Conservation (phyloP, 768 basidiomycete genomes). For the Gymnopilus junonius region DNA sequence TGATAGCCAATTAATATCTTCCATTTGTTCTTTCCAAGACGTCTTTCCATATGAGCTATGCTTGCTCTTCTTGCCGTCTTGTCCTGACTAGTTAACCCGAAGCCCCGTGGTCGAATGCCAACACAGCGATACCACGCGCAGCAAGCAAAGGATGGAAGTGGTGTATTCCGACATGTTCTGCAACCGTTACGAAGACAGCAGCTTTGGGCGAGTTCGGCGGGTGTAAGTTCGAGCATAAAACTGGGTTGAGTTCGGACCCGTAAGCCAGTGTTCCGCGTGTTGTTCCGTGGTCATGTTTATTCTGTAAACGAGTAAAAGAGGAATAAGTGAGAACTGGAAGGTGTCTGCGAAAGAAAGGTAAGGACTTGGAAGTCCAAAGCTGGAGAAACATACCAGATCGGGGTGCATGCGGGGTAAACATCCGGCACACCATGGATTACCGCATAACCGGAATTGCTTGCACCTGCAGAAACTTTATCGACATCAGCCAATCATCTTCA, state of each 20-base stretch:
- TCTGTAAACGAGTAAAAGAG: neutral
- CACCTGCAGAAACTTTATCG: too few species aligned
- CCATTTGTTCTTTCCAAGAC: conserved; percentile 61
- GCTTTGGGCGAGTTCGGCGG: conserved; percentile 52
- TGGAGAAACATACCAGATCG: conserved; percentile 5
- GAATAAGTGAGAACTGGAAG: neutral
- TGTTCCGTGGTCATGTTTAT: conserved; percentile 25
- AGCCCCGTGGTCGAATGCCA: conserved; percentile 83
- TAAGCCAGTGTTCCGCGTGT: conserved; percentile 60
- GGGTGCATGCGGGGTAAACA: neutral
- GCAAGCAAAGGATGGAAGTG: conserved; percentile 63
- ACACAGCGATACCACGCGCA: conserved; percentile 61
- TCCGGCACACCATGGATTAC: too few species aligned
- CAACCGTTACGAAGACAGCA: conserved; percentile 72
- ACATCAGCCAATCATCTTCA: too few species aligned
- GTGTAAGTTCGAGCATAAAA: conserved; percentile 76
- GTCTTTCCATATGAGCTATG: conserved; percentile 67
- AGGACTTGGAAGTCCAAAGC: neutral
- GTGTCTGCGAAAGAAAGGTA: neutral
- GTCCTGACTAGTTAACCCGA: conserved; percentile 75
- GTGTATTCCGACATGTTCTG: conserved; percentile 75
- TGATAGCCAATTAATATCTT: conserved; percentile 71
- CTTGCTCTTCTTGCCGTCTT: conserved; percentile 52
- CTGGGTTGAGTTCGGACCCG: conserved; percentile 56
- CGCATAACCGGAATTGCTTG: too few species aligned